Conservation (phyloP, 192 early-diverging fungal species). For the Coemansia sp. region DNA sequence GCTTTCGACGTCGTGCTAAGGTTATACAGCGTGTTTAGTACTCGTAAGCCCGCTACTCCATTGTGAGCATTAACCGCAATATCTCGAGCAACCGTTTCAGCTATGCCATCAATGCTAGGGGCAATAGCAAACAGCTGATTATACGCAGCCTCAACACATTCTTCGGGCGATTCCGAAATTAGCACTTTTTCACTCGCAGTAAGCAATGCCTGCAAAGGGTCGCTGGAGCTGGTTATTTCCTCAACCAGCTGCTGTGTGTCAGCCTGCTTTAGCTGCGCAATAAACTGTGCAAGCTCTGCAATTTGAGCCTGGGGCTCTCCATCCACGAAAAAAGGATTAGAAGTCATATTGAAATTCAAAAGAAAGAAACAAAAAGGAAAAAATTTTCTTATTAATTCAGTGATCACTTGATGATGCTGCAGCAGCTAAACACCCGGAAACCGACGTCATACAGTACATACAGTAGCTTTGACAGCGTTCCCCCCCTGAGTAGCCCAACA, state of each 20-base stretch:
- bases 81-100: slow-evolving; percentile 4
- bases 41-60: slow-evolving; percentile 33
- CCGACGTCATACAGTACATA: too few species aligned
- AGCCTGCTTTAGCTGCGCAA: slow-evolving; percentile 31
- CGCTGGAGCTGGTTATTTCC: slow-evolving; percentile 1
- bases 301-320: slow-evolving; percentile 54
- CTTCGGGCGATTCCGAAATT: slow-evolving; percentile 17
- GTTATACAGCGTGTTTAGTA: slow-evolving; percentile 80
- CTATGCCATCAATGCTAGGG: slow-evolving; percentile 1
- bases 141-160: slow-evolving; percentile 37
- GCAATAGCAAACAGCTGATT: slow-evolving; percentile 49
- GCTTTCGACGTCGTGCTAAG: slow-evolving; percentile 62
- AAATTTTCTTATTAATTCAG: too few species aligned
- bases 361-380: too few species aligned
- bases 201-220: slow-evolving; percentile 32
- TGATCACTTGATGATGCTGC: too few species aligned
- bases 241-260: slow-evolving; percentile 14
- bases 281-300: slow-evolving; percentile 67
- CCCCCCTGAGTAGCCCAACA: too few species aligned
- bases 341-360: too few species aligned
- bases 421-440: too few species aligned
- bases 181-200: slow-evolving; percentile 53
- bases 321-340: slow-evolving; percentile 57
- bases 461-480: too few species aligned
- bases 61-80: slow-evolving; percentile 15